These are phyloP conservation scores for Boletus sp. DNA, from an alignment of 768 basidiomycete species.

Conservation along the genomic window DNA sequence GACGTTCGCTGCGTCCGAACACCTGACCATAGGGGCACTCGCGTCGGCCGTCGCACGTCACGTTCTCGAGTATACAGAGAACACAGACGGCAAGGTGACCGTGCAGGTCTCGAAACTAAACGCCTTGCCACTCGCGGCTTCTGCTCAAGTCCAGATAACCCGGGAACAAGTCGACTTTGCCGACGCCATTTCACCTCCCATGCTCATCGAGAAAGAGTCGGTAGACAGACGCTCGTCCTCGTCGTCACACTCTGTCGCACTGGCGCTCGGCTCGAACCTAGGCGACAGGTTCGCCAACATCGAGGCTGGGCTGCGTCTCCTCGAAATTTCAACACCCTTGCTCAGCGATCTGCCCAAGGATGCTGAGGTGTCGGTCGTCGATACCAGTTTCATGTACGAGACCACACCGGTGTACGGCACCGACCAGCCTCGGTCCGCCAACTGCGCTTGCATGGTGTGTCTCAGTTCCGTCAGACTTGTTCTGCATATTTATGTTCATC, in stretches of 20 bases:
- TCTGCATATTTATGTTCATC: background rate
- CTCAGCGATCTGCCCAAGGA: conserved; percentile 21
- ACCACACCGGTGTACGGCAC: conserved; percentile 94
- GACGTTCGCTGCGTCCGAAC: conserved; percentile 49
- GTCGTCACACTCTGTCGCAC: conserved; percentile 44
- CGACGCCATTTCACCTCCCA: background rate
- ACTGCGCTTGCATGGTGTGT: conserved; percentile 87
- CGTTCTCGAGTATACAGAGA: conserved; percentile 36
- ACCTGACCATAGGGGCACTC: conserved; percentile 70
- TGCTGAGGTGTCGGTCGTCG: conserved; percentile 44
- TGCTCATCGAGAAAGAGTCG: background rate
- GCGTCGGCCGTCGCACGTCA: conserved; percentile 52
- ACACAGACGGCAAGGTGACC: conserved; percentile 34
- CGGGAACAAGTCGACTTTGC: conserved; percentile 43
- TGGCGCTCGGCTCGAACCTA: conserved; percentile 89
- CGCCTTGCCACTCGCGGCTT: conserved; percentile 65
- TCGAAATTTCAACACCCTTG: conserved; percentile 51
- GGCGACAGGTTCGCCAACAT: conserved; percentile 86
- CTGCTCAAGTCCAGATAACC: conserved; percentile 60
- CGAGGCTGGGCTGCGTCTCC: conserved; percentile 66
- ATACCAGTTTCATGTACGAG: conserved; percentile 92
- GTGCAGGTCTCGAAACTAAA: conserved; percentile 68
- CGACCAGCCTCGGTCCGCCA: conserved; percentile 86
- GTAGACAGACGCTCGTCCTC: background rate
- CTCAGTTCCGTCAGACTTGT: background rate